Percentiles rank a stretch among this genome's conserved stretches.
Evolutionary conservation across 2,329 filamentous ascomycete species (phyloP).

Genomic region (Pseudogymnoascus sp.): DNA sequence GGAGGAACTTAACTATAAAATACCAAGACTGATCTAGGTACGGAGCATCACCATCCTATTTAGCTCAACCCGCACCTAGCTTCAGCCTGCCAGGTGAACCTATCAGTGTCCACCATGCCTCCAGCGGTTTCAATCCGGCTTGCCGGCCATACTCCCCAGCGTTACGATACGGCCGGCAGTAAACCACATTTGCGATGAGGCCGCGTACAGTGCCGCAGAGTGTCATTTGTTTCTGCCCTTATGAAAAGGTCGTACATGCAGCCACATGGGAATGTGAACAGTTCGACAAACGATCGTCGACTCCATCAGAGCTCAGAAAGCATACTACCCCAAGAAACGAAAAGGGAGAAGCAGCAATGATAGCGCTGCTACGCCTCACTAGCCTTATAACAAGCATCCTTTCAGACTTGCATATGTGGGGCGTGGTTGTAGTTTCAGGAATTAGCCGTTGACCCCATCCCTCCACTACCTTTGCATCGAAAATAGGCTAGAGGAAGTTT

Average conservation of each 20-base stretch:
- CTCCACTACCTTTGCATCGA: slow-evolving; percentile 11
- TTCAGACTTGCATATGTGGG: not conserved
- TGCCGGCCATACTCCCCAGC: not conserved
- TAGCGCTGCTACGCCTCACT: not conserved
- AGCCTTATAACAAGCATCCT: not conserved
- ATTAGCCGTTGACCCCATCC: too few relatives aligned
- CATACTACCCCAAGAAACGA: not conserved
- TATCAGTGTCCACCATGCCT: too few relatives aligned
- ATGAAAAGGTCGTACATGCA: not conserved
- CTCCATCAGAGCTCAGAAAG: not conserved
- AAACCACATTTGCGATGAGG: not conserved
- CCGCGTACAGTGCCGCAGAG: not conserved
- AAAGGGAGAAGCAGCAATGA: not conserved
- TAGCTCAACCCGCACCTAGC: too few relatives aligned
- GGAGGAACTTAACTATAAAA: not conserved
- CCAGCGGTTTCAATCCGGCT: too few relatives aligned
- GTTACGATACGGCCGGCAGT: not conserved
- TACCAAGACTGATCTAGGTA: too few relatives aligned
- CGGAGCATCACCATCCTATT: too few relatives aligned
- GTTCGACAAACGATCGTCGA: not conserved
- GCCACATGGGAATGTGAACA: not conserved
- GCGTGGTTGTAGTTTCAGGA: not conserved
- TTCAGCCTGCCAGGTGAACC: too few relatives aligned
- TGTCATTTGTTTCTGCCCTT: not conserved
- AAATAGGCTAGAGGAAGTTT: too few relatives aligned